These are phyloP conservation scores for Xylariaceae sp. DNA, from an alignment of 2,329 filamentous ascomycete genomes.

Conservation along the genomic window DNA sequence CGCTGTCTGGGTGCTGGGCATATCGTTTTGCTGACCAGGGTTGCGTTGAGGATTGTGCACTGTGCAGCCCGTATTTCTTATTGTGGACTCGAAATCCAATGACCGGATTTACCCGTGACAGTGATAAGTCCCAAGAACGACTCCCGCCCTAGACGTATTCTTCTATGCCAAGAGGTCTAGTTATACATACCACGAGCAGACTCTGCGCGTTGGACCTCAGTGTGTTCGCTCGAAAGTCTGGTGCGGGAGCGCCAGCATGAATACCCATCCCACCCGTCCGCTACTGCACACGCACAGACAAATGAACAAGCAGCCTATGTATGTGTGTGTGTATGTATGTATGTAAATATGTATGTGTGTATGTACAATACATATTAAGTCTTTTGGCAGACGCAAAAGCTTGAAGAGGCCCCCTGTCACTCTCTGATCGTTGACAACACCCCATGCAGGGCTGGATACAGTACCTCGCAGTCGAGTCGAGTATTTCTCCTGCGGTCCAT, in stretches of 20 bases:
- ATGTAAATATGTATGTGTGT: too few relatives aligned
- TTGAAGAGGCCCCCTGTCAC: constrained; percentile 32
- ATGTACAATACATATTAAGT: constrained; percentile 15
- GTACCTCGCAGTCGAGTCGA: constrained; percentile 30
- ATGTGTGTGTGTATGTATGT: too few relatives aligned
- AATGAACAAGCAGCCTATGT: constrained; percentile 16
- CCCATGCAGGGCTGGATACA: constrained; percentile 32
- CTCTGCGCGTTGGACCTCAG: constrained; percentile 19
- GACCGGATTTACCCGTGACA: constrained; percentile 6
- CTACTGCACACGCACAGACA: constrained; percentile 25
- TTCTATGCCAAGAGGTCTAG: constrained; percentile 3
- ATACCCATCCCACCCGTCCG: constrained; percentile 17
- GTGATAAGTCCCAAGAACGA: constrained; percentile 5
- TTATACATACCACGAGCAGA: constrained; percentile 5
- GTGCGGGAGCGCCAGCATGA: constrained; percentile 24
- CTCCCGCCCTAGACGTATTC: neutral
- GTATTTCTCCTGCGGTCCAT: constrained; percentile 31
- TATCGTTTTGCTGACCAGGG: constrained; percentile 13
- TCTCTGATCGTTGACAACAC: constrained; percentile 30
- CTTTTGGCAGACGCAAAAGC: constrained; percentile 28
- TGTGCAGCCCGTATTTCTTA: constrained; percentile 18
- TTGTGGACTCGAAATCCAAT: constrained; percentile 12
- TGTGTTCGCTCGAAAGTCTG: constrained; percentile 10
- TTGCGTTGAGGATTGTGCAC: constrained; percentile 17
- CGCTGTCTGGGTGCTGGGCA: constrained; percentile 16